phyloP scores from a whole-genome alignment of 1,284 basidiomycete genomes.

The Cryptococcus jaspeensis region DNA sequence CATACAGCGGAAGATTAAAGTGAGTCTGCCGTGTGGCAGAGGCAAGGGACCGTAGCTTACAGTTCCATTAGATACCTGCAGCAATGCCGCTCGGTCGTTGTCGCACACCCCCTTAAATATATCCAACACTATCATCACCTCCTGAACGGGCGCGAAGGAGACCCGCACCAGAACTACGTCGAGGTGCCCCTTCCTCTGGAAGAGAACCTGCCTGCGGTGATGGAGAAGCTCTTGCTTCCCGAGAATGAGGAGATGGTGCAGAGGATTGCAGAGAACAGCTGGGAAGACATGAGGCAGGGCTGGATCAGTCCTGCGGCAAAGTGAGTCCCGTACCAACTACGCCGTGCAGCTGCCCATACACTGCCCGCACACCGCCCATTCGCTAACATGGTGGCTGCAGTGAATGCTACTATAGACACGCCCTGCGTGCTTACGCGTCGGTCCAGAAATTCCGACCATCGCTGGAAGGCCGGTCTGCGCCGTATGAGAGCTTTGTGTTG shows the following conservation, averaged over 20 bases:
- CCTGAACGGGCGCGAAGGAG: constrained; percentile 30
- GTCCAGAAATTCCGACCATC: constrained; percentile 37
- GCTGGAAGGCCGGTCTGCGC: constrained; percentile 24
- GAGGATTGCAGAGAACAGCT: constrained; percentile 41
- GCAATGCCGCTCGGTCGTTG: constrained; percentile 47
- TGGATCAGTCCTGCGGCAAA: constrained; percentile 41
- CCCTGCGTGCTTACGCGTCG: constrained; percentile 25
- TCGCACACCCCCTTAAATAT: constrained; percentile 37
- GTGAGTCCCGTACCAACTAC: constrained; percentile 30
- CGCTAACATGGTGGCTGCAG: constrained; percentile 1
- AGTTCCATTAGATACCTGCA: constrained; percentile 38
- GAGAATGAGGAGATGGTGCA: constrained; percentile 29
- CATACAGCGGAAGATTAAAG: constrained; percentile 48
- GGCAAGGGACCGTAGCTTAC: too few species aligned
- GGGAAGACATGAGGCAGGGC: constrained; percentile 38
- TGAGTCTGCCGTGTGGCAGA: constrained; percentile 14
- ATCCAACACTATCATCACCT: constrained; percentile 51
- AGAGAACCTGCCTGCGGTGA: constrained; percentile 35
- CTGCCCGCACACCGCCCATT: neutral
- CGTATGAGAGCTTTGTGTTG: constrained; percentile 43
- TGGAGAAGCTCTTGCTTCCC: constrained; percentile 34
- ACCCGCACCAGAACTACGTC: constrained; percentile 48
- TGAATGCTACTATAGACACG: constrained; percentile 29
- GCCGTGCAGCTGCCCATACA: too few species aligned
- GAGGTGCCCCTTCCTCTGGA: constrained; percentile 29